Evolutionary conservation across 306 rosid genomes (phyloP).

Genomic region (Acacia melanoxylon): DNA sequence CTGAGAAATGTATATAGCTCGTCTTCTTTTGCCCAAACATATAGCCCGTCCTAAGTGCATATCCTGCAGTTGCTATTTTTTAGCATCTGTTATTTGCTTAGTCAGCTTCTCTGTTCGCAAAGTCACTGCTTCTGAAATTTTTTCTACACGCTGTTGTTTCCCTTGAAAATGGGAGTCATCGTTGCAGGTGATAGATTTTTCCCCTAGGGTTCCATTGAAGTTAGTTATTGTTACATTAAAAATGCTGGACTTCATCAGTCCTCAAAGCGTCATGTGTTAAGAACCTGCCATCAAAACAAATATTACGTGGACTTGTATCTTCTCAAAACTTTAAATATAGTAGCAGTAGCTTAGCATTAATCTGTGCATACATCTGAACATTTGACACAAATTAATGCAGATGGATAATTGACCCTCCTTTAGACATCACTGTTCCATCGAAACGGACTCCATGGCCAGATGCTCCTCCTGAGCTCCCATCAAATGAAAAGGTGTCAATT

Average conservation of each 20-base stretch:
- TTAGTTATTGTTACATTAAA: not conserved
- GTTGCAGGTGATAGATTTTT: not conserved
- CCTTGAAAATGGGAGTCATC: not conserved
- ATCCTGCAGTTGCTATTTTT: not conserved
- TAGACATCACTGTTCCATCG: constrained; percentile 86
- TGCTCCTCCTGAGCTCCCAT: constrained; percentile 88
- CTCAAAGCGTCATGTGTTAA: not conserved
- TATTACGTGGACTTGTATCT: constrained; percentile 18
- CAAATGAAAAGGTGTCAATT: constrained; percentile 45
- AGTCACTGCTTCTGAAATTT: constrained; percentile 16
- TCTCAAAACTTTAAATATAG: not conserved
- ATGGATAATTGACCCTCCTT: constrained; percentile 91
- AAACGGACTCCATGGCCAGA: constrained; percentile 98
- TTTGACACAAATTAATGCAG: constrained; percentile 43
- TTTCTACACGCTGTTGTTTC: not conserved
- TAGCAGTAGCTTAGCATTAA: not conserved
- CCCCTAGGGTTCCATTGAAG: not conserved
- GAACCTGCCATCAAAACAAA: not conserved
- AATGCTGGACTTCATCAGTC: not conserved
- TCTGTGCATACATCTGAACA: constrained; percentile 19
- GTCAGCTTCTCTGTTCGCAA: constrained; percentile 5
- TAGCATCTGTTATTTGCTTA: not conserved
- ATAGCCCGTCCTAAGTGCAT: not conserved
- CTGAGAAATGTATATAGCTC: not conserved
- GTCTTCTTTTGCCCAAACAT: no score